Evolutionary conservation across 164 flowering plant species (phyloP).

Genomic region (Buxus sempervirens): DNA sequence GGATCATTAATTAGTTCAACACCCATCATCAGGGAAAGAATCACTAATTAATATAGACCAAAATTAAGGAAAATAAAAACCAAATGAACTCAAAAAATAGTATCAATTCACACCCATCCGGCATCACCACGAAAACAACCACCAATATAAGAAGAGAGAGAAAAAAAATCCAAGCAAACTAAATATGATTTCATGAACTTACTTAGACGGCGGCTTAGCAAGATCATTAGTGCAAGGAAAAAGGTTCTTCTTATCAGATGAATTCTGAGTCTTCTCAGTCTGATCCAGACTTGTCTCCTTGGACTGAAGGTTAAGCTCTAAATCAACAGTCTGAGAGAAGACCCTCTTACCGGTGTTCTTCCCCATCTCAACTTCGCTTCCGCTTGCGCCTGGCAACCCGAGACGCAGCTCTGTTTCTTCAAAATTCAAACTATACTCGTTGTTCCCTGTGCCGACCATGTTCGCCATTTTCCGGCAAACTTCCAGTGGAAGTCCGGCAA

Average conservation of each 20-base stretch:
- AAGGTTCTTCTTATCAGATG: constrained; percentile 29
- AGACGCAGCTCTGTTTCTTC: constrained; percentile 61
- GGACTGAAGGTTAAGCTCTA: constrained; percentile 48
- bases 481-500: constrained; percentile 17
- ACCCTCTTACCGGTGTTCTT: constrained; percentile 54
- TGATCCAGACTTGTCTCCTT: constrained; percentile 34
- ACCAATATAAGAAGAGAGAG: background rate
- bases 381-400: constrained; percentile 49
- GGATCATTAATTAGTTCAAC: too few species aligned
- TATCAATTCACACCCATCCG: too few species aligned
- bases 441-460: constrained; percentile 16
- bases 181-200: constrained; percentile 12
- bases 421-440: constrained; percentile 27
- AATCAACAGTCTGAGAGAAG: constrained; percentile 54
- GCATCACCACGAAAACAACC: background rate
- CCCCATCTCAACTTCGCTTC: constrained; percentile 12
- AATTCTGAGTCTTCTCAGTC: constrained; percentile 22
- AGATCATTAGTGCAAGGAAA: constrained; percentile 37
- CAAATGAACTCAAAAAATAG: background rate
- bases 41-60: too few species aligned
- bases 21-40: too few species aligned
- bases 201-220: constrained; percentile 73
- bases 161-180: background rate
- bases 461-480: constrained; percentile 25
- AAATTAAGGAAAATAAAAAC: too few species aligned